A percentile compares a stretch with the other conserved stretches of the same genome.
Evolutionary conservation across 1,284 basidiomycete species (phyloP).

Genomic region (Peniophora sp.): DNA sequence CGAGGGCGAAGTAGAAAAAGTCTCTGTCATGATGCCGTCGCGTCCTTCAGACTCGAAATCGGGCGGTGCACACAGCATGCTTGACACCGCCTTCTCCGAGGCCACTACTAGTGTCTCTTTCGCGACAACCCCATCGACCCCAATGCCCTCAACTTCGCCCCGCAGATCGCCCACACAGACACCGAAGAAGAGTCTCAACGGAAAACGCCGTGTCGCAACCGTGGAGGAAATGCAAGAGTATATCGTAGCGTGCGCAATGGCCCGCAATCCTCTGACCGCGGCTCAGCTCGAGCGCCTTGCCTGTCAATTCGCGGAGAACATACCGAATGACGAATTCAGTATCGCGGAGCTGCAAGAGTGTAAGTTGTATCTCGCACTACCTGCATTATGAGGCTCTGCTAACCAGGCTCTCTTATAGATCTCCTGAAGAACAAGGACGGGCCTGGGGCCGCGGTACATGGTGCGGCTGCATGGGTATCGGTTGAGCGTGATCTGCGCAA

Average conservation of each 20-base stretch:
- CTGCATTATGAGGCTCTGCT: slow-evolving; percentile 13
- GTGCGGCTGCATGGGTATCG: slow-evolving; percentile 60
- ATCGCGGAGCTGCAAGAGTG: slow-evolving; percentile 83
- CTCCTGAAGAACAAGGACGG: slow-evolving; percentile 73
- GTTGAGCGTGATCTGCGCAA: slow-evolving; percentile 66
- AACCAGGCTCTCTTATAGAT: slow-evolving; percentile 33
- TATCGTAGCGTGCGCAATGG: slow-evolving; percentile 47
- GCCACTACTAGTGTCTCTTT: slow-evolving; percentile 22
- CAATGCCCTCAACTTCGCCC: slow-evolving; percentile 16
- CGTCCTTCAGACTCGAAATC: slow-evolving; percentile 17
- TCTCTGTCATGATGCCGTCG: slow-evolving; percentile 36
- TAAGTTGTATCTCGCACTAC: slow-evolving; percentile 35
- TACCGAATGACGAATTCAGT: slow-evolving; percentile 76
- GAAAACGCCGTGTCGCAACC: slow-evolving; percentile 48
- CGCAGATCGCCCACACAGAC: slow-evolving; percentile 14
- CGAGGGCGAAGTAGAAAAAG: slow-evolving; percentile 40
- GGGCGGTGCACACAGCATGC: slow-evolving; percentile 12
- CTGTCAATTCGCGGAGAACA: slow-evolving; percentile 62
- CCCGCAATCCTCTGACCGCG: slow-evolving; percentile 55
- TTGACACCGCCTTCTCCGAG: slow-evolving; percentile 19
- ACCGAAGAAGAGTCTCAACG: slow-evolving; percentile 21
- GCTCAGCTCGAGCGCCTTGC: slow-evolving; percentile 56
- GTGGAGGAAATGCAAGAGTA: slow-evolving; percentile 57
- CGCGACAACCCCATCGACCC: slow-evolving; percentile 17
- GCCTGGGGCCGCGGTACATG: slow-evolving; percentile 61